Conservation (phyloP, 2,329 filamentous ascomycete genomes). For the Neonectria ditissima region DNA sequence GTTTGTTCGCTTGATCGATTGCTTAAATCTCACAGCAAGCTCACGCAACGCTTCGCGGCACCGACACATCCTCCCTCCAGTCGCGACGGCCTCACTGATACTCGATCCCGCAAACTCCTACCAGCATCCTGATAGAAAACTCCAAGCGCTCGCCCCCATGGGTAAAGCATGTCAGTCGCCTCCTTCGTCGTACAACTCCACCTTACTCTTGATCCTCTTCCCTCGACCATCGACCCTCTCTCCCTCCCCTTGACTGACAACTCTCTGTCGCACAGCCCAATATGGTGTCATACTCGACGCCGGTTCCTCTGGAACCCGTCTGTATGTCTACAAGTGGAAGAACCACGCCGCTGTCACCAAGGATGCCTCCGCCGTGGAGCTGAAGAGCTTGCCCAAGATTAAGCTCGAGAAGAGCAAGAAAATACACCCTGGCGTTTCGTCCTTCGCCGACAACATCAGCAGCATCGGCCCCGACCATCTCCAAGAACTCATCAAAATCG, state of each 20-base stretch:
- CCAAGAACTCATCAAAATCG: constrained; percentile 82
- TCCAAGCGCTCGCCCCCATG: constrained; percentile 42
- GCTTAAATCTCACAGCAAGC: not conserved
- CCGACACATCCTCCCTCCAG: not conserved
- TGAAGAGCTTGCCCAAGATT: constrained; percentile 80
- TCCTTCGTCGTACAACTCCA: not conserved
- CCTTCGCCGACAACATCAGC: constrained; percentile 82
- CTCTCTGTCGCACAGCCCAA: constrained; percentile 58
- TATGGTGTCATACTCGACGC: constrained; percentile 98
- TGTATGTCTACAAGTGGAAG: constrained; percentile 95
- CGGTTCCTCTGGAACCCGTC: constrained; percentile 94
- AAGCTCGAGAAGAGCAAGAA: constrained; percentile 92
- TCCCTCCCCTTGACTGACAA: constrained; percentile 31
- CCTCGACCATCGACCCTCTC: not conserved
- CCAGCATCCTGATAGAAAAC: constrained; percentile 1
- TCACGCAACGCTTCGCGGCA: not conserved
- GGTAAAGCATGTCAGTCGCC: constrained; percentile 53
- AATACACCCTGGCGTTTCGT: constrained; percentile 91
- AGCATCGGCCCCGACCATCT: constrained; percentile 86
- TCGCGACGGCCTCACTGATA: constrained; percentile 17
- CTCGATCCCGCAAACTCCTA: constrained; percentile 2
- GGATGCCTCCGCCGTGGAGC: constrained; percentile 56
- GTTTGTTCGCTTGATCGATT: not conserved
- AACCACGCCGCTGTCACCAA: constrained; percentile 74
- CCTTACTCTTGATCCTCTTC: not conserved